Base-by-base conservation (phyloP, 2,329 filamentous ascomycete genomes). In the Zopfia rhizophila region DNA sequence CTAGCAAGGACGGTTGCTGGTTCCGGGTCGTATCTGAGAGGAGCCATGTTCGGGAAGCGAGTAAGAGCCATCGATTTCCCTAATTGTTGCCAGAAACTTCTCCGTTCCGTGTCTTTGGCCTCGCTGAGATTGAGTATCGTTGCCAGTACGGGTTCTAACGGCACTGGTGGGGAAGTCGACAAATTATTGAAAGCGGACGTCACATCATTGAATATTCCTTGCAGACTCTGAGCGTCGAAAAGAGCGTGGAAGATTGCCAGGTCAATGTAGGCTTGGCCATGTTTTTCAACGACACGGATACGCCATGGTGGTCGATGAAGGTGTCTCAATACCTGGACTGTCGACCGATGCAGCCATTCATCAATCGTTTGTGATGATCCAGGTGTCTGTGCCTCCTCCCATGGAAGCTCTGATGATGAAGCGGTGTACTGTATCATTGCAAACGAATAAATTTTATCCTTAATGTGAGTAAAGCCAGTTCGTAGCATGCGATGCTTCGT, bases 171-270 rank as follows among this genome's bases (percentile, higher is more conserved):
- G 47, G 38, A 2, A 72, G 38, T 2, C 45, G 8, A 2, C 60
- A 48, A 3, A 13, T 61, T 67, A 7, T 61, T 48, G 23, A 82
- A 76, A 8, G 68, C 60, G 24, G 56, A 60, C 2, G 70, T 60
- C 10, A 96, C 75, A 55, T 88, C 82, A 0, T 75, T 62, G 2
- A 96, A 70, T 1, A 97, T 78, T 1, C 77, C 62, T 3, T 82
- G 76, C 8, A 97, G 73, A 7, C 90, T 91, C 28, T 84, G 79
- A 0, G 91, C 92, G 73, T 97, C 92, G 56, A 95, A 97, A 0
- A 97, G 75, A 0, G 89, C 89, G 72, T 97, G 92, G 53, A 95
- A 88, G 3, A 91, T 78, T 7, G 78, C 82, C 14, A 86, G 61
- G 31, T 79, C 71, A 28, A 84, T 64, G 4, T 62, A 56, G 3